Percentiles rank a stretch among this genome's conserved stretches.
Evolutionary conservation across 352 stramenopile species (phyloP).

Genomic region (Pythium brachiatum): DNA sequence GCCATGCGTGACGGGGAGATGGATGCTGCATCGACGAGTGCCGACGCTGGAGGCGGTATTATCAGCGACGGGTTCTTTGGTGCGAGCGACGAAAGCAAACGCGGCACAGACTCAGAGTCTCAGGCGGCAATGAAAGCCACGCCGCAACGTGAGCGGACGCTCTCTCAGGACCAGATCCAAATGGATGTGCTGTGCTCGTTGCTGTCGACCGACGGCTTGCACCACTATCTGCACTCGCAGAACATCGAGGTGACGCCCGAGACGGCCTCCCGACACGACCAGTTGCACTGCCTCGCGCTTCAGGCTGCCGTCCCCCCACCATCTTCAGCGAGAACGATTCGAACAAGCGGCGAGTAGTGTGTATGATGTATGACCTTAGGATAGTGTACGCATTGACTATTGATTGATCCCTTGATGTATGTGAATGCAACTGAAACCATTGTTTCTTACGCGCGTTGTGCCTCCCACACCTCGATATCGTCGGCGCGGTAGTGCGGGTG

Average conservation of each 20-base stretch:
- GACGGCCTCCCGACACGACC: conserved; percentile 41
- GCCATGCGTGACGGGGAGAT: conserved; percentile 56
- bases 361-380: not conserved
- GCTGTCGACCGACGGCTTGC: conserved; percentile 67
- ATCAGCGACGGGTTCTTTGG: conserved; percentile 42
- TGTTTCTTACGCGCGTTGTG: conserved; percentile 14
- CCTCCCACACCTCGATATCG: conserved; percentile 90
- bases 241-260: conserved; percentile 43
- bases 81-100: not conserved
- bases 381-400: not conserved
- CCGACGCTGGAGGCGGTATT: conserved; percentile 17
- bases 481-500: conserved; percentile 74
- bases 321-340: not conserved
- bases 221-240: conserved; percentile 61
- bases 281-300: conserved; percentile 73
- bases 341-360: not conserved
- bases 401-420: conserved; percentile 3
- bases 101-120: not conserved
- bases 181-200: conserved; percentile 82
- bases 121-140: not conserved
- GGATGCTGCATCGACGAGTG: conserved; percentile 24
- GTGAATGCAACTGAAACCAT: not conserved
- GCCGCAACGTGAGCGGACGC: conserved; percentile 20
- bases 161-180: conserved; percentile 36
- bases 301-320: conserved; percentile 30